phyloP scores from a whole-genome alignment of 208 protist species.

The Trypanosomatidae sp. region DNA sequence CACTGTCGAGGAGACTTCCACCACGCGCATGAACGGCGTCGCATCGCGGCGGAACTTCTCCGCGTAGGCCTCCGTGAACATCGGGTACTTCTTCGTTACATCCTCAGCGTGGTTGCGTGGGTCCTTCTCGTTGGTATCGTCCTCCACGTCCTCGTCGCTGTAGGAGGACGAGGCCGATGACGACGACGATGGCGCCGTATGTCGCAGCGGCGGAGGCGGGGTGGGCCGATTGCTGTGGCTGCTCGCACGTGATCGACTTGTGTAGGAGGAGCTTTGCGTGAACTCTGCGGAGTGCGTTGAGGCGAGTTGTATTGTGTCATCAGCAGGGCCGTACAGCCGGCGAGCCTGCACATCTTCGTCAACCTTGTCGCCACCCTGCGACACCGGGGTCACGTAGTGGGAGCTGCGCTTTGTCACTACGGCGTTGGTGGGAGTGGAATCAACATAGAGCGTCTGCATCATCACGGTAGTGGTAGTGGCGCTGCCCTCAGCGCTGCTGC shows the following conservation, averaged over 20 bases:
- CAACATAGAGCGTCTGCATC: slow-evolving; percentile 8
- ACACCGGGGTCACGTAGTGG: slow-evolving; percentile 21
- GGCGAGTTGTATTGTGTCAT: neutral
- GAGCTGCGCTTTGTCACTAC: slow-evolving; percentile 10
- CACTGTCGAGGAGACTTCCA: slow-evolving; percentile 10
- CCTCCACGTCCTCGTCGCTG: slow-evolving; percentile 28
- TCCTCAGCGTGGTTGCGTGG: slow-evolving; percentile 39
- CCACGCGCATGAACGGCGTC: slow-evolving; percentile 51
- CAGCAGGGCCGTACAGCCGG: neutral
- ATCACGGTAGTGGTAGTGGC: neutral
- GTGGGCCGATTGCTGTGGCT: slow-evolving; percentile 25
- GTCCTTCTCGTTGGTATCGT: slow-evolving; percentile 29
- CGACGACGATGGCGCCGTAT: slow-evolving; percentile 11
- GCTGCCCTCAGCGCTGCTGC: neutral
- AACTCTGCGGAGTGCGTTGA: slow-evolving; percentile 18
- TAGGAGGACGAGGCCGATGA: slow-evolving; percentile 18
- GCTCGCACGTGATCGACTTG: slow-evolving; percentile 29
- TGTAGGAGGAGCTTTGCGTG: slow-evolving; percentile 23
- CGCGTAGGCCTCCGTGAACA: slow-evolving; percentile 62
- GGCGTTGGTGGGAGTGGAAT: neutral
- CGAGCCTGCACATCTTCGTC: slow-evolving; percentile 7
- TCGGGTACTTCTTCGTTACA: slow-evolving; percentile 53
- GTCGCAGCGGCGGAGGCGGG: slow-evolving; percentile 14
- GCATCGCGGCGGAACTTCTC: slow-evolving; percentile 34
- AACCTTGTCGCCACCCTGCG: slow-evolving; percentile 7